Evolutionary conservation across 148 eudicot species (phyloP), one percentile per base, ranked within the genome.

Genomic region (Rhododendron simsii): DNA sequence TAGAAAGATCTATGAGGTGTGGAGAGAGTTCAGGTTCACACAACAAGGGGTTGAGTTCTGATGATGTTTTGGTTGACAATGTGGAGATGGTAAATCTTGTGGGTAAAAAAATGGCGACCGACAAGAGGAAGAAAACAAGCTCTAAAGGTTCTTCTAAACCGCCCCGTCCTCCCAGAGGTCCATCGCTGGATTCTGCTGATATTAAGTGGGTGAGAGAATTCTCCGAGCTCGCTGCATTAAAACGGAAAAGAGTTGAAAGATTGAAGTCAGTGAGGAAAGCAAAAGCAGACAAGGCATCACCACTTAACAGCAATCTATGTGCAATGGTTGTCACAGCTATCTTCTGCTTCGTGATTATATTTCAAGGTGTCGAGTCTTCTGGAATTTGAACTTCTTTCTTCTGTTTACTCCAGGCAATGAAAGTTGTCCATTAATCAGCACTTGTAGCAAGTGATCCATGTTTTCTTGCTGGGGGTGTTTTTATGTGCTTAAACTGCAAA

Each of bases 81-180:
- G 15, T 41, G 51, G 86, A 85, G 20, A 80, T 50, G 39, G 41
- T 76, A 37, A 50, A 41, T 80, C 23, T 53, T 16, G 78, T 57
- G n/a, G 61, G 77, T 26, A 81, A 83, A 80, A 81, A 71, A 44
- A 80, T 74, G 84, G 84, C 9, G 13, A 84, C 75, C 16, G 87
- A 90, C 61, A 87, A 90, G 67, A 83, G 82, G 48, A 92, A 85
- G 65, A 89, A 81, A n/a, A 53, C 83, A 37, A 53, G 83, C 79
- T 84, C 61, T n/a, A 80, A 65, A 84, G 86, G 47, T 53, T 86
- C 91, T 51, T 53, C 92, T 12, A 91, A 91, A 80, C 93, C 92
- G 13, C 92, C 92, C 21, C 81, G 90, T 47, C 92, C 93, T 50
- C 93, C 92, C 8, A 81, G 65, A 73, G 90, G 92, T 18, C 92